Evolutionary conservation across 1,284 basidiomycete genomes (phyloP).

Genomic region (Calocybe gambosa): DNA sequence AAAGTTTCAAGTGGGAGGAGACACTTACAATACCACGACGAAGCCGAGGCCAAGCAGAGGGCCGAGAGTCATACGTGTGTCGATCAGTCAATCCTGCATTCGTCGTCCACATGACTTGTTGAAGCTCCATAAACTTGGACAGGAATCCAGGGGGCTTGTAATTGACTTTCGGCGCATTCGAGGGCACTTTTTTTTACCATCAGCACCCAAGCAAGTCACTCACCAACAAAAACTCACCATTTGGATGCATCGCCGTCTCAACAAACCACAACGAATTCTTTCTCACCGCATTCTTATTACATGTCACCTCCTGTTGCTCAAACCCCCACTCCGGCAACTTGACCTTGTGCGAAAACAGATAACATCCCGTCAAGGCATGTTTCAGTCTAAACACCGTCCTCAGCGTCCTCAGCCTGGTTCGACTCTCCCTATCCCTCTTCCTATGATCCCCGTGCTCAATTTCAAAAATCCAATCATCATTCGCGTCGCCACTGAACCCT

Average conservation of each 20-base stretch:
- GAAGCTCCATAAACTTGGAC: constrained; percentile 87
- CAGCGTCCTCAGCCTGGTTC: neutral
- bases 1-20: neutral
- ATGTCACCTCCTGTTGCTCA: constrained; percentile 98
- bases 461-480: constrained; percentile 95
- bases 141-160: constrained; percentile 86
- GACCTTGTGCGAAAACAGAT: constrained; percentile 96
- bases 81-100: constrained; percentile 94
- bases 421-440: constrained; percentile 42
- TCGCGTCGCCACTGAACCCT: constrained; percentile 82
- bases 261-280: constrained; percentile 94
- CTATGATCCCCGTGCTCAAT: constrained; percentile 66
- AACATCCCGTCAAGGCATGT: constrained; percentile 88
- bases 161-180: constrained; percentile 77
- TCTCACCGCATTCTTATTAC: constrained; percentile 92
- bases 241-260: constrained; percentile 80
- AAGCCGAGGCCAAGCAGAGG: constrained; percentile 75
- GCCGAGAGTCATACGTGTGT: constrained; percentile 89
- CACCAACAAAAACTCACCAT: constrained; percentile 47
- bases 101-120: constrained; percentile 97
- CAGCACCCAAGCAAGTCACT: neutral
- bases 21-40: constrained; percentile 84
- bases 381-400: constrained; percentile 81
- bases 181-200: constrained; percentile 55
- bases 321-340: constrained; percentile 97